A percentile compares a stretch with the other conserved stretches of the same genome.
Evolutionary conservation across 2,329 filamentous ascomycete species (phyloP).

Genomic region (Fusarium citri): DNA sequence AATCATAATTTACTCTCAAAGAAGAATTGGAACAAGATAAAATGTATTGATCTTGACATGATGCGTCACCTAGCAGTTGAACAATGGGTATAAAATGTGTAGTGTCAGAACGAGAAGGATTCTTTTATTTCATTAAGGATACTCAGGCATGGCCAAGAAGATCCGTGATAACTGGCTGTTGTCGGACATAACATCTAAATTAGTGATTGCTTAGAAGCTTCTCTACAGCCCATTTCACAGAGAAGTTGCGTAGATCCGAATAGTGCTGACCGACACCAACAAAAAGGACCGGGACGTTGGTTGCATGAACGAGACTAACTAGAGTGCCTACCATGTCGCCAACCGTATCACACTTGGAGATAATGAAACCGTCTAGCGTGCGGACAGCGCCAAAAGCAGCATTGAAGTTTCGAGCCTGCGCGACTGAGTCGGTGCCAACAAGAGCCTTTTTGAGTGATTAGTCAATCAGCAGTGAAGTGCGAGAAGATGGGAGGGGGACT

Average conservation of each 20-base stretch:
- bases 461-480: not conserved
- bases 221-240: conserved; percentile 76
- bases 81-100: not conserved
- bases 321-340: conserved; percentile 98
- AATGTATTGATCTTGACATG: not conserved
- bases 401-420: conserved; percentile 97
- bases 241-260: conserved; percentile 74
- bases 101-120: not conserved
- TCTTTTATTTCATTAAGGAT: conserved; percentile 22
- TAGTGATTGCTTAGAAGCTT: conserved; percentile 68
- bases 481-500: conserved; percentile 17
- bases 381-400: conserved; percentile 85
- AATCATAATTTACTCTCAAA: conserved; percentile 45
- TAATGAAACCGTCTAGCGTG: conserved; percentile 94
- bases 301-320: conserved; percentile 97
- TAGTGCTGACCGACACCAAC: conserved; percentile 80
- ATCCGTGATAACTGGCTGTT: not conserved
- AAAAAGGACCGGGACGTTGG: conserved; percentile 94
- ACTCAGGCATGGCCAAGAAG: conserved; percentile 1
- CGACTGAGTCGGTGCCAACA: conserved; percentile 94
- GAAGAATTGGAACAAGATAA: conserved; percentile 20
- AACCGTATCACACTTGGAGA: conserved; percentile 98
- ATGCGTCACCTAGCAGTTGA: not conserved
- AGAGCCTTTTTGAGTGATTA: conserved; percentile 68
- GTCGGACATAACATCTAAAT: conserved; percentile 31